These are phyloP conservation scores for Boletus tomentosulus DNA, from an alignment of 768 basidiomycete genomes.

Conservation along the genomic window DNA sequence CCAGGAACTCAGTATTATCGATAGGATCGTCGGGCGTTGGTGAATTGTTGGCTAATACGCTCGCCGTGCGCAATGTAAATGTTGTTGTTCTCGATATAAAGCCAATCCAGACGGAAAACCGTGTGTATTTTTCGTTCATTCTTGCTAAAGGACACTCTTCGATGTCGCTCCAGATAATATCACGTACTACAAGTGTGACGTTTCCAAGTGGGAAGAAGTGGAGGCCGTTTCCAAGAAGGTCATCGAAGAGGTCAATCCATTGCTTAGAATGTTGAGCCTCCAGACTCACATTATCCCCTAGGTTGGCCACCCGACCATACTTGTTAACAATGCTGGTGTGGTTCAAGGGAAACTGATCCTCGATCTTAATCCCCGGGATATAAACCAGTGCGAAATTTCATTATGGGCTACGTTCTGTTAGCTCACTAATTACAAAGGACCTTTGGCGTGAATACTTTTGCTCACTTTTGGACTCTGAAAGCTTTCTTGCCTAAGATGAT, in stretches of 20 bases:
- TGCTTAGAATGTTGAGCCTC: not conserved
- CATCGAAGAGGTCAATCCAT: constrained; percentile 61
- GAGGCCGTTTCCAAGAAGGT: constrained; percentile 68
- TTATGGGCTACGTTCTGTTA: not conserved
- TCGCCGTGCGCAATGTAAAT: constrained; percentile 75
- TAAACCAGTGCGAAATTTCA: constrained; percentile 80
- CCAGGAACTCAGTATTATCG: not conserved
- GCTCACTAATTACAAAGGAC: constrained; percentile 48
- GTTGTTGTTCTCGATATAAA: constrained; percentile 87
- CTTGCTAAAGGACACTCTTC: not conserved
- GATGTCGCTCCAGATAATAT: constrained; percentile 58
- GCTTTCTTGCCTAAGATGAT: constrained; percentile 91
- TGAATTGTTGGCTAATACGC: constrained; percentile 79
- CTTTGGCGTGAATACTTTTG: constrained; percentile 81
- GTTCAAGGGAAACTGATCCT: constrained; percentile 85
- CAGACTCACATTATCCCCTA: constrained; percentile 27
- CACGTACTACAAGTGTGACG: constrained; percentile 84
- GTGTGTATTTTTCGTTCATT: constrained; percentile 37
- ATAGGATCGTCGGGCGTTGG: constrained; percentile 87
- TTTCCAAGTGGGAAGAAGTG: constrained; percentile 86
- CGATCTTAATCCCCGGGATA: constrained; percentile 72
- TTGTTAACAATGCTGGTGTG: constrained; percentile 95
- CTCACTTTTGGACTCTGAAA: constrained; percentile 90
- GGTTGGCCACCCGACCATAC: constrained; percentile 84
- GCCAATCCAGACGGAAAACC: constrained; percentile 70